Conservation (phyloP, 139 green algal species). For the Chlorella sp. region DNA sequence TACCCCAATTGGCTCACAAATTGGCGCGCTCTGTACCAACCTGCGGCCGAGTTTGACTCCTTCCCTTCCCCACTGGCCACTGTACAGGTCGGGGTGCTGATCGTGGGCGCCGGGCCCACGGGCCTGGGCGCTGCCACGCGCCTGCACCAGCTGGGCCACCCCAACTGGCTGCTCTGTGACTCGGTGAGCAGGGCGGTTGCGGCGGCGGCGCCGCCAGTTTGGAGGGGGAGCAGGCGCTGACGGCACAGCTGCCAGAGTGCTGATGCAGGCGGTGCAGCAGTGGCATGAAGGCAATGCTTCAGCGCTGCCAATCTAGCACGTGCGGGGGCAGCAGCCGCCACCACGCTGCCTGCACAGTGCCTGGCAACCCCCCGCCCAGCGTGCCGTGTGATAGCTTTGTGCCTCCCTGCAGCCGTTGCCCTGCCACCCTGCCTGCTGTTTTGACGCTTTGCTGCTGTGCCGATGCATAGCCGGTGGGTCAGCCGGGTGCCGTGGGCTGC, state of each 20-base stretch:
- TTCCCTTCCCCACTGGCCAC: no score
- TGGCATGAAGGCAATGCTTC: no score
- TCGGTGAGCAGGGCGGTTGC: slow-evolving; percentile 48
- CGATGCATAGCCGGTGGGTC: no score
- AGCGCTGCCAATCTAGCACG: no score
- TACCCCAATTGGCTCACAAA: not conserved
- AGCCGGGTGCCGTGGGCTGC: no score
- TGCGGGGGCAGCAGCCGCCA: no score
- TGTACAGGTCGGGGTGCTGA: slow-evolving; percentile 75
- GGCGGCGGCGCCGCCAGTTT: slow-evolving; percentile 1
- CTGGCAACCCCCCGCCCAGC: no score
- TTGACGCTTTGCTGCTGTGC: not conserved
- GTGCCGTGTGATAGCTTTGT: no score
- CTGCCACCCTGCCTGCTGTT: not conserved
- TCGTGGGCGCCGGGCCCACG: slow-evolving; percentile 86
- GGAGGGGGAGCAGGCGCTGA: no score
- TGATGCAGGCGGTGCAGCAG: no score
- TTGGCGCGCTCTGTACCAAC: not conserved
- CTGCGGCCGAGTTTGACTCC: not conserved
- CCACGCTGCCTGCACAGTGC: no score
- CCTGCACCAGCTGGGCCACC: slow-evolving; percentile 81
- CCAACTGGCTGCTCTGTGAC: slow-evolving; percentile 86
- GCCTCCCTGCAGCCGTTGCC: not conserved
- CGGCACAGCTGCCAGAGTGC: no score
- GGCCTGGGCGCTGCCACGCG: slow-evolving; percentile 88